Evolutionary conservation across 768 basidiomycete genomes (phyloP).

Genomic region (Tephrocybe sp.): DNA sequence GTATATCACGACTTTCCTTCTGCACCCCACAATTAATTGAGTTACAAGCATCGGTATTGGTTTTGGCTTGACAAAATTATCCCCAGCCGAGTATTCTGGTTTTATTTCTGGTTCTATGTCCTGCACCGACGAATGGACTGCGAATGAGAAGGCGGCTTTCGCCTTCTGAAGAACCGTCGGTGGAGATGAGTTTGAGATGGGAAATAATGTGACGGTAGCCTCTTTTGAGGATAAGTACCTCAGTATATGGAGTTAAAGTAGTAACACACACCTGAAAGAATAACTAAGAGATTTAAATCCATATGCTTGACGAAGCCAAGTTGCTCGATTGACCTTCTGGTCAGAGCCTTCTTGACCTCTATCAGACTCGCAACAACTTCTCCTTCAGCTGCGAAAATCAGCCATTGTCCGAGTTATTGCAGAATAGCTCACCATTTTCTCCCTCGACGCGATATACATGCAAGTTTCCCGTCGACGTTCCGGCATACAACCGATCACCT

Average conservation of each 20-base stretch:
- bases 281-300: slow-evolving; percentile 81
- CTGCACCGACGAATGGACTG: slow-evolving; percentile 61
- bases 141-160: slow-evolving; percentile 82
- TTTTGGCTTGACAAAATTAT: slow-evolving; percentile 30
- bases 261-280: slow-evolving; percentile 70
- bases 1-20: slow-evolving; percentile 81
- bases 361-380: slow-evolving; percentile 39
- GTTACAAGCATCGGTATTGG: slow-evolving; percentile 71
- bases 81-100: slow-evolving; percentile 19
- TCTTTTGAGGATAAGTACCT: slow-evolving; percentile 44
- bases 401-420: neutral
- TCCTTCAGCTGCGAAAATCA: slow-evolving; percentile 23
- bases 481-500: slow-evolving; percentile 63
- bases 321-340: slow-evolving; percentile 79
- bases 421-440: slow-evolving; percentile 28
- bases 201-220: slow-evolving; percentile 66
- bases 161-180: slow-evolving; percentile 73
- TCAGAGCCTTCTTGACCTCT: slow-evolving; percentile 65
- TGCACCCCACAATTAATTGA: slow-evolving; percentile 79
- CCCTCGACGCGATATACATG: slow-evolving; percentile 47
- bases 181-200: slow-evolving; percentile 69
- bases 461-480: slow-evolving; percentile 54
- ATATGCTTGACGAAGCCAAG: slow-evolving; percentile 82
- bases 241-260: too few species aligned
- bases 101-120: slow-evolving; percentile 29